Evolutionary conservation across 306 rosid genomes (phyloP).

Genomic region (Acmispon strigosus): DNA sequence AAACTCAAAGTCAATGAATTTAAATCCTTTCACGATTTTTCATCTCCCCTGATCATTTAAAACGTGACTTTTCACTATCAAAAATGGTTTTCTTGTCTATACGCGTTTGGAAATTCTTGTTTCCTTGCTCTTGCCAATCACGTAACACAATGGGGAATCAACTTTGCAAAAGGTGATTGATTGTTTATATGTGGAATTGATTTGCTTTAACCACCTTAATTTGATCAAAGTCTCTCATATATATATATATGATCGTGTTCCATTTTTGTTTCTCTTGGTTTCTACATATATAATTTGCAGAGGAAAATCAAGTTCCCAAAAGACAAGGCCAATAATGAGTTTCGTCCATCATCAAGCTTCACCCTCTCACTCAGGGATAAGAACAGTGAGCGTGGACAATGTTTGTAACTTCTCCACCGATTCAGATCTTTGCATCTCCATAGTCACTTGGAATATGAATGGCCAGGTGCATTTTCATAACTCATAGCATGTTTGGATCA

Average conservation of each 20-base stretch:
- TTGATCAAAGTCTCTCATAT: neutral
- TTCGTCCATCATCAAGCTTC: slow-evolving; percentile 29
- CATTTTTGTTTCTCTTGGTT: neutral
- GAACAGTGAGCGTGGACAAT: slow-evolving; percentile 35
- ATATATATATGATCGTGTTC: neutral
- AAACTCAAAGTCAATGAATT: slow-evolving; percentile 25
- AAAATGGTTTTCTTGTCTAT: neutral
- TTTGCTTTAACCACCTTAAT: too few relatives aligned
- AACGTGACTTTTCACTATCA: neutral
- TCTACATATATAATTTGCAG: neutral
- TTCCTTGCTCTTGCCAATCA: neutral
- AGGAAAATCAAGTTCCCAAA: slow-evolving; percentile 22
- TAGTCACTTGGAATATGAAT: slow-evolving; percentile 81
- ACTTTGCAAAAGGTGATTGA: slow-evolving; percentile 33
- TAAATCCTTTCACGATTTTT: neutral
- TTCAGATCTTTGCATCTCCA: slow-evolving; percentile 50
- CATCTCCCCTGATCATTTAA: neutral
- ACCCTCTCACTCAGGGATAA: slow-evolving; percentile 47
- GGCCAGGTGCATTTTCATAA: slow-evolving; percentile 31
- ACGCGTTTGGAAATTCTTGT: neutral
- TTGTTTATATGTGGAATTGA: neutral
- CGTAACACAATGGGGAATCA: slow-evolving; percentile 31
- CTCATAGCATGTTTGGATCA: too few relatives aligned
- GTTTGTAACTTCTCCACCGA: slow-evolving; percentile 29
- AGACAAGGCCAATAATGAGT: slow-evolving; percentile 20